Percentiles rank a stretch among this genome's conserved stretches.
These are phyloP conservation scores for Cercospora zeae-maydis DNA, from an alignment of 2,329 filamentous ascomycete species.

Conservation along the genomic window DNA sequence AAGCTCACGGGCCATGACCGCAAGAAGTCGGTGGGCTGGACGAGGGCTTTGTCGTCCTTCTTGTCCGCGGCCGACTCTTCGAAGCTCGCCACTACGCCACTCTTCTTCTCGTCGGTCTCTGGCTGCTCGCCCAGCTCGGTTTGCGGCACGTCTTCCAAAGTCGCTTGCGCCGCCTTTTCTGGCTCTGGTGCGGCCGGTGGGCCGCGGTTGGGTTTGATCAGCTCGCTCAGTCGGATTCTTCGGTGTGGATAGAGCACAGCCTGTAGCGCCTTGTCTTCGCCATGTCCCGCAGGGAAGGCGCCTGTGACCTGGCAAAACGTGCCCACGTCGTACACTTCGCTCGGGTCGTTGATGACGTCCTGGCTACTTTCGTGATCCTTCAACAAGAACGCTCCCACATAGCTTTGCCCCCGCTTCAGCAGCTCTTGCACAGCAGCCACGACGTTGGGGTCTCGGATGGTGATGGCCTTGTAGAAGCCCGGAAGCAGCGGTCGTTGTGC, in stretches of 20 bases:
- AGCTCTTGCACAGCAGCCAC: constrained; percentile 91
- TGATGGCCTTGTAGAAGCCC: constrained; percentile 98
- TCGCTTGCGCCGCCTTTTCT: constrained; percentile 53
- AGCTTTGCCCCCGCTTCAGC: constrained; percentile 94
- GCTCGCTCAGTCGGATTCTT: constrained; percentile 80
- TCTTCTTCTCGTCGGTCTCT: constrained; percentile 64
- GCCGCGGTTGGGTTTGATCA: constrained; percentile 65
- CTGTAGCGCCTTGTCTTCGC: constrained; percentile 75
- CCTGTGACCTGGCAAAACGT: constrained; percentile 98
- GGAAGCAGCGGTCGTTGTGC: constrained; percentile 90
- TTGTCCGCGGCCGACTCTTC: constrained; percentile 72
- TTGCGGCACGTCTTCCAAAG: constrained; percentile 26
- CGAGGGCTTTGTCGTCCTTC: constrained; percentile 40
- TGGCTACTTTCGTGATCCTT: constrained; percentile 94
- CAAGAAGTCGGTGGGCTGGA: constrained; percentile 85
- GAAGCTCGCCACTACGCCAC: constrained; percentile 94
- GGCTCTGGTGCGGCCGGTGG: constrained; percentile 50
- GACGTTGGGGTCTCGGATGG: constrained; percentile 88
- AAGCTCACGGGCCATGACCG: constrained; percentile 89
- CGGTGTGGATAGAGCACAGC: constrained; percentile 95
- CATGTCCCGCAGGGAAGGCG: constrained; percentile 77
- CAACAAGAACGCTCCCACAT: constrained; percentile 93
- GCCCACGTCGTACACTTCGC: constrained; percentile 92
- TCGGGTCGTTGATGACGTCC: constrained; percentile 83
- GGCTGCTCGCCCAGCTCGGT: constrained; percentile 36